Percentiles rank a stretch among this genome's conserved stretches.
Evolutionary conservation across 305 asterid genomes (phyloP).

Genomic region (Ajuga reptans): DNA sequence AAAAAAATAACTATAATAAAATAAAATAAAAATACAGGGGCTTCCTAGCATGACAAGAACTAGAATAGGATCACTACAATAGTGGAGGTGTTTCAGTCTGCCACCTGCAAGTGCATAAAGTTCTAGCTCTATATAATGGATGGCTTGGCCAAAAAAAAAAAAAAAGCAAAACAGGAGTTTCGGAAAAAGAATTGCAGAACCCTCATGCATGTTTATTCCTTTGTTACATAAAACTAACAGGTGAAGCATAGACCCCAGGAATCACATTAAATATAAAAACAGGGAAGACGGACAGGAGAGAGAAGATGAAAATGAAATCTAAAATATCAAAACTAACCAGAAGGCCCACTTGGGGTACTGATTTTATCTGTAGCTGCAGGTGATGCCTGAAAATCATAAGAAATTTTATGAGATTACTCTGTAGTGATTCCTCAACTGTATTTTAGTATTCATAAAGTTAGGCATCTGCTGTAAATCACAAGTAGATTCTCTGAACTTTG

Average conservation of each 20-base stretch:
- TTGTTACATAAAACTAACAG: background rate
- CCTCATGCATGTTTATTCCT: background rate
- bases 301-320: background rate
- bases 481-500: background rate
- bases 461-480: background rate
- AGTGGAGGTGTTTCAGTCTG: background rate
- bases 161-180: too few species aligned
- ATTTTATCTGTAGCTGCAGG: constrained; percentile 40
- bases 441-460: background rate
- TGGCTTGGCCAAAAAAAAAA: background rate
- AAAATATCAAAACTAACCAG: constrained; percentile 43
- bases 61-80: background rate
- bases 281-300: background rate
- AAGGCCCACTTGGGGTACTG: constrained; percentile 42
- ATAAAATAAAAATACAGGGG: too few species aligned
- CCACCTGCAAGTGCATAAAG: background rate
- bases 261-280: background rate
- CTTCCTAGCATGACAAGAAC: background rate
- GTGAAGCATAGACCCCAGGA: background rate
- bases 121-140: background rate
- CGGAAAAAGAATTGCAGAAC: background rate
- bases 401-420: background rate
- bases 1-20: background rate
- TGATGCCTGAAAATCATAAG: constrained; percentile 41
- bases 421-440: background rate